Percentiles rank a stretch among this genome's conserved stretches.
phyloP scores from a whole-genome alignment of 2,329 filamentous ascomycete species.

The Gliomastix tumulicola region DNA sequence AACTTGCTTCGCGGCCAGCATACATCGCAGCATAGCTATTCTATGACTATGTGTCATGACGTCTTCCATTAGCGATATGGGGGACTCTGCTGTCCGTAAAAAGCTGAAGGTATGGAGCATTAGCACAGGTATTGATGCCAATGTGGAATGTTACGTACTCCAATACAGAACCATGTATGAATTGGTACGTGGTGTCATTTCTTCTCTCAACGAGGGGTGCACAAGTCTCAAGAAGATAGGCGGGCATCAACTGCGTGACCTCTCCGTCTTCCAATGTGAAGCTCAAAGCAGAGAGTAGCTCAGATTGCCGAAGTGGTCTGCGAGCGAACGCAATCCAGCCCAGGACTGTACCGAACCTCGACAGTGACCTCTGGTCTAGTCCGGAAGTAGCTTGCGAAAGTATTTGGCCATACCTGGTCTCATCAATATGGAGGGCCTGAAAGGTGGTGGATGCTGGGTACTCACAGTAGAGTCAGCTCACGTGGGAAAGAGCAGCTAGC shows the following conservation, averaged over 20 bases:
- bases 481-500: no score
- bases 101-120: background rate
- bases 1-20: background rate
- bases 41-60: background rate
- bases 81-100: background rate
- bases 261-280: conserved; percentile 11
- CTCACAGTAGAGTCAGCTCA: conserved; percentile 8
- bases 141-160: conserved; percentile 10
- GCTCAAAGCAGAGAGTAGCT: conserved; percentile 23
- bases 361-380: no score
- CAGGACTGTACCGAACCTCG: conserved; percentile 13
- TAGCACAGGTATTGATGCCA: conserved; percentile 1
- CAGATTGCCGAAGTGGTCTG: conserved; percentile 20
- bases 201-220: conserved; percentile 13
- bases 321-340: conserved; percentile 28
- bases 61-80: background rate
- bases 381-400: no score
- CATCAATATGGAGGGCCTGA: no score
- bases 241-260: conserved; percentile 8
- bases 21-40: background rate
- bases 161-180: conserved; percentile 18
- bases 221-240: conserved; percentile 14
- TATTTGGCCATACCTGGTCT: no score
- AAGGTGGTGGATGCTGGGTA: no score
- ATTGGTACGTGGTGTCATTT: conserved; percentile 12